phyloP scores from a whole-genome alignment of 805 yeast species.

The Saturnispora sekii region DNA sequence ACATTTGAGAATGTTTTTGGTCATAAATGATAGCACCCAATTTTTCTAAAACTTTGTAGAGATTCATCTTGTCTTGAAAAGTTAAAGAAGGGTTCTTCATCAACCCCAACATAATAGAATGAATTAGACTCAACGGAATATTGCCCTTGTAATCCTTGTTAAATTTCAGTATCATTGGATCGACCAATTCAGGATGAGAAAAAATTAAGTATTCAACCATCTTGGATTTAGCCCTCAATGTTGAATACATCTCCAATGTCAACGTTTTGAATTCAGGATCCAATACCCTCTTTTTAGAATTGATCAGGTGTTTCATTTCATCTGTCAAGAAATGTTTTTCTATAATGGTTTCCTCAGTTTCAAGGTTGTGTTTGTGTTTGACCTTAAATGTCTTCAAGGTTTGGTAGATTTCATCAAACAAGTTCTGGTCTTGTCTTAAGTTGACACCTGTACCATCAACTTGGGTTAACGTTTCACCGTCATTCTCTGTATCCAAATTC shows the following conservation, averaged over 20 bases:
- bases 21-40: slow-evolving; percentile 15
- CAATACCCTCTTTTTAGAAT: not conserved
- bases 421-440: slow-evolving; percentile 7
- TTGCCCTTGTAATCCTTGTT: slow-evolving; percentile 17
- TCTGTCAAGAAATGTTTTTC: not conserved
- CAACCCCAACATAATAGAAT: slow-evolving; percentile 20
- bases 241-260: slow-evolving; percentile 9
- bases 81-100: slow-evolving; percentile 6
- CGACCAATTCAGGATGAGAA: slow-evolving; percentile 12
- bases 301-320: no score
- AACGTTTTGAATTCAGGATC: slow-evolving; percentile 6
- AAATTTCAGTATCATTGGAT: slow-evolving; percentile 12
- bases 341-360: slow-evolving; percentile 1
- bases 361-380: not conserved
- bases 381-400: slow-evolving; percentile 7
- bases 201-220: slow-evolving; percentile 14
- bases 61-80: slow-evolving; percentile 15
- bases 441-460: not conserved
- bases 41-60: slow-evolving; percentile 18
- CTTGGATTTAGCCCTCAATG: slow-evolving; percentile 15
- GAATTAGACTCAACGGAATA: slow-evolving; percentile 19
- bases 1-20: slow-evolving; percentile 12
- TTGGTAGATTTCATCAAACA: slow-evolving; percentile 11
- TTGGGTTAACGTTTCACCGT: not conserved
- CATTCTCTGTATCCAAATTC: not conserved